phyloP scores from a whole-genome alignment of 371 early-diverging fungal genomes.

The Blastocladiella emersonii region DNA sequence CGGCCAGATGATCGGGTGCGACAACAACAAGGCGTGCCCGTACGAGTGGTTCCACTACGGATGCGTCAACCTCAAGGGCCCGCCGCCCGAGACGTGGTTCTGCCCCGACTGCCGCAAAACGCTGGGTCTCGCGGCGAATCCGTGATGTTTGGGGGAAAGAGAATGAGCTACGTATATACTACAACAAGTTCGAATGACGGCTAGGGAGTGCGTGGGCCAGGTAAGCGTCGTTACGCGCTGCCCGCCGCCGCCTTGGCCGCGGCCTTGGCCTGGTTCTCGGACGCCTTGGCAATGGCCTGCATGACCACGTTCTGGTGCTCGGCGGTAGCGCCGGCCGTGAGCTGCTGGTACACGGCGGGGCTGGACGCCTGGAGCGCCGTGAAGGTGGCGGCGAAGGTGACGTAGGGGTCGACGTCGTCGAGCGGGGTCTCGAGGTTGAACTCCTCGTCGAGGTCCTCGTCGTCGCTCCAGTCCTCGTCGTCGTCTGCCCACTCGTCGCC shows the following conservation, averaged over 20 bases:
- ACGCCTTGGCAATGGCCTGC: constrained; percentile 20
- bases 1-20: constrained; percentile 28
- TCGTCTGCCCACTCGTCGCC: constrained; percentile 31
- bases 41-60: constrained; percentile 28
- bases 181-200: too few relatives aligned
- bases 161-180: too few relatives aligned
- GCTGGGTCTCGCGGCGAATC: too few relatives aligned
- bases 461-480: constrained; percentile 42
- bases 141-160: too few relatives aligned
- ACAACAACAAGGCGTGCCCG: constrained; percentile 15
- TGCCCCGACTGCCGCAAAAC: not conserved
- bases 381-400: constrained; percentile 32
- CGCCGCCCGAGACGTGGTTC: not conserved
- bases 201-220: too few relatives aligned
- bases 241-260: not conserved
- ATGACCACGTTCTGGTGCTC: constrained; percentile 23
- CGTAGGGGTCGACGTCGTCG: constrained; percentile 68
- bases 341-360: constrained; percentile 28
- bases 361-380: constrained; percentile 26
- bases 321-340: constrained; percentile 31
- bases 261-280: constrained; percentile 13
- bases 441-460: constrained; percentile 63
- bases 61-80: constrained; percentile 15
- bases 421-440: constrained; percentile 65
- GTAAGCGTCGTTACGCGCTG: too few relatives aligned